These are phyloP conservation scores for Flaveria floridana DNA, from an alignment of 140 eudicot species.

Conservation along the genomic window DNA sequence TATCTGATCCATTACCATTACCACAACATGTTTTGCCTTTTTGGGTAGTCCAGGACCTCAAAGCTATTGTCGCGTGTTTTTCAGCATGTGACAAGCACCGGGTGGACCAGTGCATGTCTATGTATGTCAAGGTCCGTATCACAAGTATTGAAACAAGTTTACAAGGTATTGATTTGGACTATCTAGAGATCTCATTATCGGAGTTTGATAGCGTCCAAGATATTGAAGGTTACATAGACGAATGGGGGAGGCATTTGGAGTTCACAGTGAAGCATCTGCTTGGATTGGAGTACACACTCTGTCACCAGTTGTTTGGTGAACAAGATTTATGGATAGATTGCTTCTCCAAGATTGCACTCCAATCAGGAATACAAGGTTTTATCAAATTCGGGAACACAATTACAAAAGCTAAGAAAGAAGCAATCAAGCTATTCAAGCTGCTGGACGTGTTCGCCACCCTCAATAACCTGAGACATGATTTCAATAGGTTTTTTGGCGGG, in stretches of 20 bases:
- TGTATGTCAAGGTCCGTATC: constrained; percentile 50
- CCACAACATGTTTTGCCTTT: constrained; percentile 28
- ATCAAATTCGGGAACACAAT: constrained; percentile 57
- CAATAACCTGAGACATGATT: constrained; percentile 54
- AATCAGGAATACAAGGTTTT: constrained; percentile 52
- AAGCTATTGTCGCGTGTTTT: constrained; percentile 47
- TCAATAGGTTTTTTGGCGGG: constrained; percentile 65
- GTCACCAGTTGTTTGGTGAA: constrained; percentile 48
- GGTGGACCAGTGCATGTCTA: constrained; percentile 44
- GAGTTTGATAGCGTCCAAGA: constrained; percentile 56
- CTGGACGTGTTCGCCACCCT: constrained; percentile 57
- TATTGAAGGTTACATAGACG: constrained; percentile 54
- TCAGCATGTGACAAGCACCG: constrained; percentile 33
- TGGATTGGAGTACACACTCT: constrained; percentile 51
- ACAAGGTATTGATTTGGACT: constrained; percentile 49
- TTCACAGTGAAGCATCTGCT: constrained; percentile 57
- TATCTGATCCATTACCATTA: constrained; percentile 11
- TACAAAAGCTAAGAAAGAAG: constrained; percentile 71
- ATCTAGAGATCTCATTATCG: constrained; percentile 46
- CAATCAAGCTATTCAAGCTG: constrained; percentile 67
- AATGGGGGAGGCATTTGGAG: constrained; percentile 75
- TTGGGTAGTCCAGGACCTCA: constrained; percentile 45
- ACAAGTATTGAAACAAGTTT: constrained; percentile 41
- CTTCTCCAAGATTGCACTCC: constrained; percentile 55
- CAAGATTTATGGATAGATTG: constrained; percentile 38